These are phyloP conservation scores for Misopates orontium DNA, from an alignment of 257 asterid species.

Conservation along the genomic window DNA sequence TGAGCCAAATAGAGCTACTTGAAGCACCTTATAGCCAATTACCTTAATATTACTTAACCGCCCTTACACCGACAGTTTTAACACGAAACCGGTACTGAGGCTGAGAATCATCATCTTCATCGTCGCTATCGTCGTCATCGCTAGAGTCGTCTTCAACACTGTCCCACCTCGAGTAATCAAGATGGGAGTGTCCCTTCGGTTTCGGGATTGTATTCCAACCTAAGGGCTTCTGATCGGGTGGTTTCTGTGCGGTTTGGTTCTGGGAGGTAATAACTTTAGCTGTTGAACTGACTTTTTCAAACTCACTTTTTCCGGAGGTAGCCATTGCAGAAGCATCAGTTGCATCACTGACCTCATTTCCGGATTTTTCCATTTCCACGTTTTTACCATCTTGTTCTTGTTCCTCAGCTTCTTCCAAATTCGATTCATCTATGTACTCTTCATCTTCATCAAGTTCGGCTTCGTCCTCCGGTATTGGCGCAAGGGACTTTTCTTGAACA, in stretches of 20 bases:
- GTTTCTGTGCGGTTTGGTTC: slow-evolving; percentile 29
- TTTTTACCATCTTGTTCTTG: slow-evolving; percentile 28
- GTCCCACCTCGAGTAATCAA: slow-evolving; percentile 97
- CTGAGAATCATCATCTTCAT: slow-evolving; percentile 51
- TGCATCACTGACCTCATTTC: slow-evolving; percentile 28
- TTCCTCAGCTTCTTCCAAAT: slow-evolving; percentile 28
- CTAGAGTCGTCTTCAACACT: slow-evolving; percentile 78
- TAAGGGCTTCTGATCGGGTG: slow-evolving; percentile 41
- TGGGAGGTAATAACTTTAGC: slow-evolving; percentile 32
- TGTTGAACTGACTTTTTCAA: slow-evolving; percentile 25
- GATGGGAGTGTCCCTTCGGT: slow-evolving; percentile 92
- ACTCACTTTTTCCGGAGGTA: slow-evolving; percentile 23
- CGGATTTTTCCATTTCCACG: slow-evolving; percentile 29
- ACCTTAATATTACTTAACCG: slow-evolving; percentile 54
- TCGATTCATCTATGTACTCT: slow-evolving; percentile 33
- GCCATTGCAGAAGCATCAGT: slow-evolving; percentile 26
- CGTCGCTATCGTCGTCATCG: slow-evolving; percentile 67
- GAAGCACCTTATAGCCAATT: slow-evolving; percentile 10
- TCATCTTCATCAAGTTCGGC: slow-evolving; percentile 77
- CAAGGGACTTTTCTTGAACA: slow-evolving; percentile 95
- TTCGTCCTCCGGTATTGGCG: slow-evolving; percentile 95
- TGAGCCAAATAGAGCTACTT: slow-evolving; percentile 8
- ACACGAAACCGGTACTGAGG: slow-evolving; percentile 92
- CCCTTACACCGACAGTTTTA: slow-evolving; percentile 75
- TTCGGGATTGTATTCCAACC: slow-evolving; percentile 80